Conservation (phyloP, 2,329 filamentous ascomycete species). For the Verticillium longisporum region DNA sequence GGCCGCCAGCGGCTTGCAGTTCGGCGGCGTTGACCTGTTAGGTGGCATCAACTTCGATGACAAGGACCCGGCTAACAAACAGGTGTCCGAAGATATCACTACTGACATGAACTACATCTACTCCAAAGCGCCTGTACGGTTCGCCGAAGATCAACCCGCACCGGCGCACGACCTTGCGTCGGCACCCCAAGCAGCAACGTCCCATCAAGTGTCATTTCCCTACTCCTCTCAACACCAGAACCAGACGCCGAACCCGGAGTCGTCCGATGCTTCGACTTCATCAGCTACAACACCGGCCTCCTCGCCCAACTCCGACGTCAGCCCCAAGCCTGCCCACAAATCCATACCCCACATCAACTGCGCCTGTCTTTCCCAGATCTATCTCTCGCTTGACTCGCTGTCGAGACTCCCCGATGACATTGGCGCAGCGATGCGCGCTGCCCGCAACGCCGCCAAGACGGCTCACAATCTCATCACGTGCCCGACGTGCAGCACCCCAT, state of each 20-base stretch:
- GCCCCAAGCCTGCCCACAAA: neutral
- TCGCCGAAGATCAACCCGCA: neutral
- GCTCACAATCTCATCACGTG: conserved; percentile 48
- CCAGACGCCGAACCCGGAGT: neutral
- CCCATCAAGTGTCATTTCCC: neutral
- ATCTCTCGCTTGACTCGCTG: conserved; percentile 43
- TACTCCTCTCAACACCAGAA: neutral
- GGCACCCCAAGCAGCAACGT: neutral
- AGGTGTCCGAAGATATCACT: conserved; percentile 21
- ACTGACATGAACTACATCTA: conserved; percentile 5
- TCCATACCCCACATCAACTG: conserved; percentile 23
- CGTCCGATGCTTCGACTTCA: neutral
- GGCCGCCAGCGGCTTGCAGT: conserved; percentile 9
- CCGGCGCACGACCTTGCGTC: neutral
- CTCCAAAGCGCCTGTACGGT: neutral
- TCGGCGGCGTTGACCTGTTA: conserved; percentile 21
- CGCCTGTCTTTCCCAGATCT: conserved; percentile 41
- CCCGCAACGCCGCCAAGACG: conserved; percentile 38
- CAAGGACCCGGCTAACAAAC: conserved; percentile 15
- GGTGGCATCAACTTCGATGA: conserved; percentile 25
- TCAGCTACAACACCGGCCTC: conserved; percentile 5
- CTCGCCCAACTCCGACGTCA: neutral
- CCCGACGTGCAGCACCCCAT: conserved; percentile 35
- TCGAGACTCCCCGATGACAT: conserved; percentile 38
- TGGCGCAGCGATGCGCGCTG: conserved; percentile 36